Percentiles rank a stretch among this genome's conserved stretches.
phyloP scores from a whole-genome alignment of 2,329 filamentous ascomycete species.

The Fusarium falciforme region DNA sequence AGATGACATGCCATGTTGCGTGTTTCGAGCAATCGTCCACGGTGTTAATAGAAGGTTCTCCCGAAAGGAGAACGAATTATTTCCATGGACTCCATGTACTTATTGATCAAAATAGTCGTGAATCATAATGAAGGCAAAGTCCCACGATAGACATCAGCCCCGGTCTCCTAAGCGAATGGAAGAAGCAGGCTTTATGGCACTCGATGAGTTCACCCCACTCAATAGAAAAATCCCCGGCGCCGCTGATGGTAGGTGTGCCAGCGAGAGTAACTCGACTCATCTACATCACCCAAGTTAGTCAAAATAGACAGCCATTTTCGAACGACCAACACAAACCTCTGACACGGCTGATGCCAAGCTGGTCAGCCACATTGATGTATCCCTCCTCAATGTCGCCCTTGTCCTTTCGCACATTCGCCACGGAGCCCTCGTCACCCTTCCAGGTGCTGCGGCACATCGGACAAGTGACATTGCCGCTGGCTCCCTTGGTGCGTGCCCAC shows the following conservation, averaged over 20 bases:
- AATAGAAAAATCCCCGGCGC: neutral
- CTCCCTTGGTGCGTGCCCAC: constrained; percentile 61
- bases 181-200: too few species aligned
- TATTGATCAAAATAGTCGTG: neutral
- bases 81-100: neutral
- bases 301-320: neutral
- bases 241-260: constrained; percentile 21
- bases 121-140: neutral
- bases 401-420: constrained; percentile 57
- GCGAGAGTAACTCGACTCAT: constrained; percentile 23
- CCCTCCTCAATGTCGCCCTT: constrained; percentile 60
- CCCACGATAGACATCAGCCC: neutral
- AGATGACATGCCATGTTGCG: neutral
- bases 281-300: constrained; percentile 18
- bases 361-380: constrained; percentile 70
- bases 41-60: neutral
- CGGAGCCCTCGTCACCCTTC: constrained; percentile 57
- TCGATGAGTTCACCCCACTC: neutral
- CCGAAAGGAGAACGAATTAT: neutral
- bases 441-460: constrained; percentile 71
- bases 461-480: constrained; percentile 60
- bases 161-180: neutral
- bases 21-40: neutral
- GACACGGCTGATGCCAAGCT: constrained; percentile 66
- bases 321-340: constrained; percentile 55